A percentile compares a stretch with the other conserved stretches of the same genome.
phyloP scores from a whole-genome alignment of 2,329 filamentous ascomycete genomes.

The Aspergillus novofumigatus region DNA sequence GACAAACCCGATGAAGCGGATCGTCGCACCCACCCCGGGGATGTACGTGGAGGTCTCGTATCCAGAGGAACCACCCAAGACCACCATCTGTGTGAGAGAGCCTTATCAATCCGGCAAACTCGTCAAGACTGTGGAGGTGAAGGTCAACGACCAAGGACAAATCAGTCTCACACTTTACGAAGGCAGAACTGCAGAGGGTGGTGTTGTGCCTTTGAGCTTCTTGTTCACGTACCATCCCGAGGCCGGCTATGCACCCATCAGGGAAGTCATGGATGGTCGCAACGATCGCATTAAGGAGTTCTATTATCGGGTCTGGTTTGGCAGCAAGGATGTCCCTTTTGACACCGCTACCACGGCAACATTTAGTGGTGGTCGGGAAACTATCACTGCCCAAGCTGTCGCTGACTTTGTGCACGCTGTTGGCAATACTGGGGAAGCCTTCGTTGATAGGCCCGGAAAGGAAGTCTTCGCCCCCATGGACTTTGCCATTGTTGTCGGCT shows the following conservation, averaged over 20 bases:
- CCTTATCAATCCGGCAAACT: constrained; percentile 81
- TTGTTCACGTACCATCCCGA: constrained; percentile 93
- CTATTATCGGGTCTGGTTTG: constrained; percentile 98
- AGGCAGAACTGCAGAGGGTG: constrained; percentile 79
- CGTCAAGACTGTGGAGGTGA: constrained; percentile 82
- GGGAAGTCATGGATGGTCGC: constrained; percentile 90
- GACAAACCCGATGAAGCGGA: constrained; percentile 89
- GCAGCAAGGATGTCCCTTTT: constrained; percentile 75
- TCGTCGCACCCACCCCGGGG: constrained; percentile 80
- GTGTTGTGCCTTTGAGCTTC: constrained; percentile 76
- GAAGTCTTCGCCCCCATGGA: constrained; percentile 96
- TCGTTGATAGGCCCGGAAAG: constrained; percentile 93
- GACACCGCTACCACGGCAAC: constrained; percentile 78
- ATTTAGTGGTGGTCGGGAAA: constrained; percentile 85
- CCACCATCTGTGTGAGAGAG: constrained; percentile 81
- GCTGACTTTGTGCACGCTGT: constrained; percentile 99
- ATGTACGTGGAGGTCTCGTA: constrained; percentile 83
- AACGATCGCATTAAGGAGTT: constrained; percentile 99
- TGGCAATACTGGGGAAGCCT: constrained; percentile 94
- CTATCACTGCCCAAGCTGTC: constrained; percentile 86
- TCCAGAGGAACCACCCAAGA: constrained; percentile 78
- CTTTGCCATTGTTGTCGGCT: constrained; percentile 95
- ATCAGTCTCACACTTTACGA: constrained; percentile 90
- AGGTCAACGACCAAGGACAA: constrained; percentile 68
- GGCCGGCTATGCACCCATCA: constrained; percentile 93